Percentiles rank a stretch among this genome's conserved stretches.
Evolutionary conservation across 148 eudicot species (phyloP).

Genomic region (Bassia scoparia): DNA sequence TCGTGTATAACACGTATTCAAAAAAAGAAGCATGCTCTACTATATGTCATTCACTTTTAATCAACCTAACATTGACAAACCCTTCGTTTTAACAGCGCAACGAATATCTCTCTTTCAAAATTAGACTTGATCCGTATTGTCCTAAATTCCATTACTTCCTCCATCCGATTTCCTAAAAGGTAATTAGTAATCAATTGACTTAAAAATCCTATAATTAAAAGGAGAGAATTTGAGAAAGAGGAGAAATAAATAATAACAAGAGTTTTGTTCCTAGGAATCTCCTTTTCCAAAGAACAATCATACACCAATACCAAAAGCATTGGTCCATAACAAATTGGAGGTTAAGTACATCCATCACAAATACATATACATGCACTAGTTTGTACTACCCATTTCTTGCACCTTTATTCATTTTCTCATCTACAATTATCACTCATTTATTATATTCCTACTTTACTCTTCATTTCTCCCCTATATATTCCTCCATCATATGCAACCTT

Average conservation of each 20-base stretch:
- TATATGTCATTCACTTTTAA: no score
- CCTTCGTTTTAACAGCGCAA: no score
- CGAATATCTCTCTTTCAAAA: no score
- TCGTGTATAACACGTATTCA: no score
- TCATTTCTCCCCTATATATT: not conserved
- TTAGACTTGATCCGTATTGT: no score
- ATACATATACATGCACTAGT: slow-evolving; percentile 1
- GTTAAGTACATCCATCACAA: no score
- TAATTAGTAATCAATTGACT: no score
- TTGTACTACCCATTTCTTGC: slow-evolving; percentile 12
- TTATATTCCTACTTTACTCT: not conserved
- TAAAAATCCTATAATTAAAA: no score
- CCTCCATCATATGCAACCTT: not conserved
- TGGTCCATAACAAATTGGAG: slow-evolving; percentile 30
- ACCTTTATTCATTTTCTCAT: slow-evolving; percentile 4
- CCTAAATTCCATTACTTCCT: no score
- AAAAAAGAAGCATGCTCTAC: no score
- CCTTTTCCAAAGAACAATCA: slow-evolving; percentile 25
- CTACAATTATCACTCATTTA: not conserved
- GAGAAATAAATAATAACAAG: not conserved
- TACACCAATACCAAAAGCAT: slow-evolving; percentile 26
- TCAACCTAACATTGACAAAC: no score
- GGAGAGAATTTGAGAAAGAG: not conserved
- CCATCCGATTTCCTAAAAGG: no score
- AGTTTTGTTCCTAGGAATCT: slow-evolving; percentile 26